Evolutionary conservation across 164 flowering plant species (phyloP).

Genomic region (Magnolia sinica): DNA sequence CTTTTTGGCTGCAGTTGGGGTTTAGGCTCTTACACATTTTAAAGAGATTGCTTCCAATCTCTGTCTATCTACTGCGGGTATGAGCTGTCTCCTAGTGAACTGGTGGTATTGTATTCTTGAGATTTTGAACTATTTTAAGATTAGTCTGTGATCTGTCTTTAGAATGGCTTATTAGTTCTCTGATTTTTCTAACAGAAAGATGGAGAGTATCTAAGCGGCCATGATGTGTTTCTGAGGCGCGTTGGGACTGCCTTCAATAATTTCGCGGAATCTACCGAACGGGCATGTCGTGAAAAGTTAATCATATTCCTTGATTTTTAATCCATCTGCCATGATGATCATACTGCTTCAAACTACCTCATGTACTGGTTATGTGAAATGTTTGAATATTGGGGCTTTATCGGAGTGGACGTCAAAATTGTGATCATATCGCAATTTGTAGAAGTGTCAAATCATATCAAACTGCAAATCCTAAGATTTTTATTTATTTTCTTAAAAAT

Average conservation of each 20-base stretch:
- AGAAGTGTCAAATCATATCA: no score
- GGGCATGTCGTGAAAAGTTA: conserved; percentile 83
- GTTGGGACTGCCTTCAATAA: conserved; percentile 80
- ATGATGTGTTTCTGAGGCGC: conserved; percentile 88
- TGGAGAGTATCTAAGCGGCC: conserved; percentile 87
- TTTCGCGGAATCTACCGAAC: conserved; percentile 87
- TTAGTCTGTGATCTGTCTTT: conserved; percentile 5
- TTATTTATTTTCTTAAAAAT: no score
- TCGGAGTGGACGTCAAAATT: no score
- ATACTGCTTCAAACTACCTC: neutral
- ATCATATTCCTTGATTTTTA: conserved; percentile 9
- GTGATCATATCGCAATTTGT: no score
- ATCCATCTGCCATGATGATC: neutral
- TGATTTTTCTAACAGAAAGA: conserved; percentile 64
- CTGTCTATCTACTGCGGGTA: conserved; percentile 92
- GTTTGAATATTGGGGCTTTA: neutral
- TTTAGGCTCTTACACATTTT: conserved; percentile 78
- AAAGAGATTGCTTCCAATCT: conserved; percentile 88
- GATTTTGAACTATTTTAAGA: neutral
- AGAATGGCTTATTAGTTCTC: neutral
- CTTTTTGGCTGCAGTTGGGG: conserved; percentile 60
- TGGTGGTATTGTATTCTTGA: neutral
- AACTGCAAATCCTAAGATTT: no score
- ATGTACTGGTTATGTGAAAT: neutral
- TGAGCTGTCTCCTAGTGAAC: conserved; percentile 2